Conservation (phyloP, 164 flowering plant species). For the Piper longum region DNA sequence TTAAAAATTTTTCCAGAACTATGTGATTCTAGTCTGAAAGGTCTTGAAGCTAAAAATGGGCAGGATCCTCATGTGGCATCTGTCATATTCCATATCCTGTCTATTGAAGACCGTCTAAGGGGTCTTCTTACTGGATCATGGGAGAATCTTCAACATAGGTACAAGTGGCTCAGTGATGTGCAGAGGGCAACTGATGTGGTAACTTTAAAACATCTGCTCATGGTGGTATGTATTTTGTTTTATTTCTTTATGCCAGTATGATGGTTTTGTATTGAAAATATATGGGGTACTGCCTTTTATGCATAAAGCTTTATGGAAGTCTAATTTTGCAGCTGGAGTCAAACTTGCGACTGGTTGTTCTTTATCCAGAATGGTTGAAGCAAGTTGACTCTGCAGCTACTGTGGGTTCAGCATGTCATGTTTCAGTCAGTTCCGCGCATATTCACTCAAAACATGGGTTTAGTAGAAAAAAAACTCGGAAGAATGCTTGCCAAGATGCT, state of each 20-base stretch:
- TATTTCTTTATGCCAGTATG: background rate
- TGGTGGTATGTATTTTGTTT: conserved; percentile 31
- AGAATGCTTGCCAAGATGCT: conserved; percentile 14
- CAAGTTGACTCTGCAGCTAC: conserved; percentile 48
- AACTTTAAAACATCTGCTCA: conserved; percentile 42
- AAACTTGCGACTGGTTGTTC: conserved; percentile 52
- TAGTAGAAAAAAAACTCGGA: conserved; percentile 34
- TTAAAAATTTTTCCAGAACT: conserved; percentile 18
- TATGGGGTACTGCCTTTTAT: background rate
- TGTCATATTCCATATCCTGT: conserved; percentile 38
- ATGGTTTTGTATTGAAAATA: background rate
- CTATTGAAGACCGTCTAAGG: conserved; percentile 58
- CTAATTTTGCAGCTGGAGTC: conserved; percentile 59
- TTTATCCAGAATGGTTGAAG: conserved; percentile 78
- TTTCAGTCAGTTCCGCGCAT: conserved; percentile 31
- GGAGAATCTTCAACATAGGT: conserved; percentile 50
- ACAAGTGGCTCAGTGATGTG: conserved; percentile 43
- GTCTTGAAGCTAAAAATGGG: conserved; percentile 19
- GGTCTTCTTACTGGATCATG: conserved; percentile 92
- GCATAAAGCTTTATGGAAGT: conserved; percentile 7
- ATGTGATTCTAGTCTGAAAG: conserved; percentile 19
- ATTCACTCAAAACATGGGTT: conserved; percentile 36
- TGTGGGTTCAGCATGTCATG: conserved; percentile 68
- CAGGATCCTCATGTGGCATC: conserved; percentile 46
- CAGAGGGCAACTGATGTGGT: conserved; percentile 37